Percentiles rank a stretch among this genome's conserved stretches.
These are phyloP conservation scores for Hemileccinum rubropunctum DNA, from an alignment of 768 basidiomycete species.

Conservation along the genomic window DNA sequence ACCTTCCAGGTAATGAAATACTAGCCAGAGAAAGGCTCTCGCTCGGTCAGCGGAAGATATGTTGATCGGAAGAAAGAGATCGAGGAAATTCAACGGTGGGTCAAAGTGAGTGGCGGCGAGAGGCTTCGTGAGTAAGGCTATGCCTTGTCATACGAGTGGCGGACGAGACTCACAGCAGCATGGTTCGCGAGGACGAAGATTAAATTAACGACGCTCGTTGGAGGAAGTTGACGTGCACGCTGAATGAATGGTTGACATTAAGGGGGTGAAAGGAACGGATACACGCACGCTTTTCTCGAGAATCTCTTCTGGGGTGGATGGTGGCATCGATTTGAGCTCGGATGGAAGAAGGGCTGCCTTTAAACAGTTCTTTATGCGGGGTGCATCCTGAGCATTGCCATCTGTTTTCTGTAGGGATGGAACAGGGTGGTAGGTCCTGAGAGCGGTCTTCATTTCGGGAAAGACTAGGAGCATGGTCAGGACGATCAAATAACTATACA, in stretches of 20 bases:
- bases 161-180: constrained; percentile 54
- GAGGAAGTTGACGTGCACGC: constrained; percentile 62
- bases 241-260: constrained; percentile 22
- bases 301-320: constrained; percentile 75
- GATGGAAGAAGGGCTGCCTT: constrained; percentile 75
- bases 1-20: constrained; percentile 79
- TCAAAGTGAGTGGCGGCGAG: constrained; percentile 72
- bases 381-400: constrained; percentile 87
- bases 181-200: constrained; percentile 82
- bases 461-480: constrained; percentile 56
- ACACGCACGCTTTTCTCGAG: constrained; percentile 58
- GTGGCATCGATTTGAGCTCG: constrained; percentile 63
- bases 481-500: constrained; percentile 5
- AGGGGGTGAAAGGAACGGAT: background rate
- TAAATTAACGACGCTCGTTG: constrained; percentile 84
- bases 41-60: constrained; percentile 74
- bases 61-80: constrained; percentile 78
- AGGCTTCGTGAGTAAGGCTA: constrained; percentile 39
- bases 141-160: constrained; percentile 2
- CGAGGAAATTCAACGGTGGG: constrained; percentile 69
- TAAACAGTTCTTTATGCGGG: constrained; percentile 87
- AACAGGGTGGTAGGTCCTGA: constrained; percentile 86
- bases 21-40: constrained; percentile 76
- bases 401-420: constrained; percentile 86
- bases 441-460: constrained; percentile 89